Evolutionary conservation across 73 alveolate genomes (phyloP), one percentile per base, ranked within the genome.

Genomic region (Paramecium sexaurelia): DNA sequence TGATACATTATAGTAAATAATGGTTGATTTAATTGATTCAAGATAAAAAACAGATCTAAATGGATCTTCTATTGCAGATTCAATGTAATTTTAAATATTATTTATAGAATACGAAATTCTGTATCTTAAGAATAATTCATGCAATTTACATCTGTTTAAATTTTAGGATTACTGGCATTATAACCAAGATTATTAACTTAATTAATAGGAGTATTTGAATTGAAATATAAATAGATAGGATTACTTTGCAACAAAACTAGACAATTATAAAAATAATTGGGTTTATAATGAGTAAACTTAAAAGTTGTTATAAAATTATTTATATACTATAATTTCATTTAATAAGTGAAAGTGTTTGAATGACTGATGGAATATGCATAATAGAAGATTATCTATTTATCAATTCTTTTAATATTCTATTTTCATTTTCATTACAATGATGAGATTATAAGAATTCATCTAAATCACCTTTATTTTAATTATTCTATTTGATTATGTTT

Each of bases 1-100:
- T 51, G 67, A 51, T 29, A 61, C 67, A 51, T 51, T 51, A 51
- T 51, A 51, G 29, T 61, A 51, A 51, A 51, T 51, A 73, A 61
- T 51, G 67, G 17, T 73, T 36, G 87, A 73, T 73, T n/a, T 73
- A 20, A 73, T 73, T 17, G 66, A 73, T 73, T 73, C 87, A 36
- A 11, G 43, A 15, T 73, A 73, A 11, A 73, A 39, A 20, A 73
- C 55, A 11, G 66, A 73, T 73, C 17, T 39, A 6, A 73, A 73
- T 73, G 66, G 87, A 73, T 73, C 87, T 11, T 36, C 87, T 20
- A 73, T 73, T 36, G 87, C 87, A 33, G 87, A 73, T 73, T 73
- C 87, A 73, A 73, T 73, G 87, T 73, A 73, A 13, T 33, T 27
- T 35, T 27, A 36, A 27, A 9, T 5, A 33, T 73, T 33, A 10